These are phyloP conservation scores for Lunularia cruciata DNA, from an alignment of 225 moss, liverwort and hornwort species.

Conservation along the genomic window DNA sequence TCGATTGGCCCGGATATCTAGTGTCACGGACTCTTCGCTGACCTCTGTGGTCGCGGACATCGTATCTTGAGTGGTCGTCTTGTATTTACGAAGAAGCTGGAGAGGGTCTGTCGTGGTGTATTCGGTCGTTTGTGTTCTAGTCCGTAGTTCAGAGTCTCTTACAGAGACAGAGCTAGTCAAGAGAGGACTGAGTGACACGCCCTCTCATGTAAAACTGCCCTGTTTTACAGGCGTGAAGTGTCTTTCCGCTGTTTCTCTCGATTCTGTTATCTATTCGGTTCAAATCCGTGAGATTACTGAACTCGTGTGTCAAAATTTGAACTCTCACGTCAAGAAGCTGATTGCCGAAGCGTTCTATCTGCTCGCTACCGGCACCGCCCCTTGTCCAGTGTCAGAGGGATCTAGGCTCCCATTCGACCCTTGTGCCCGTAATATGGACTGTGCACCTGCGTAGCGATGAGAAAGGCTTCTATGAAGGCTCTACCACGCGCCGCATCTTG, in stretches of 20 bases:
- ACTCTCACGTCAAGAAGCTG: background rate
- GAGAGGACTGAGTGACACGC: background rate
- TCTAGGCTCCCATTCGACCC: background rate
- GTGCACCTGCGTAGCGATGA: conserved; percentile 1
- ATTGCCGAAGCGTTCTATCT: no score
- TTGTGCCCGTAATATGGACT: background rate
- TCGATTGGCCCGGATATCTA: background rate
- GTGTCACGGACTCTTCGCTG: background rate
- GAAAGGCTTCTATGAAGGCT: background rate
- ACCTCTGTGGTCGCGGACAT: background rate
- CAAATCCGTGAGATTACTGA: background rate
- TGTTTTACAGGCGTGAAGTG: background rate
- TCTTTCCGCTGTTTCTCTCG: background rate
- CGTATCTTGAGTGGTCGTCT: background rate
- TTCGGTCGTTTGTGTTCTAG: background rate
- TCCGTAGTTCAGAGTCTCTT: background rate
- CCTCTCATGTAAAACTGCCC: background rate
- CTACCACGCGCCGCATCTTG: background rate
- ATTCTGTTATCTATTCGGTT: background rate
- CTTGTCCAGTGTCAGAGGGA: background rate
- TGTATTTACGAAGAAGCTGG: background rate
- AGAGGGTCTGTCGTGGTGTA: background rate
- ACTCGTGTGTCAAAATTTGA: no score
- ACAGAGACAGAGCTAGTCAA: background rate
- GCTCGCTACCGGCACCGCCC: background rate